These are phyloP conservation scores for Phoma sp. DNA, from an alignment of 2,329 filamentous ascomycete species.

Conservation along the genomic window DNA sequence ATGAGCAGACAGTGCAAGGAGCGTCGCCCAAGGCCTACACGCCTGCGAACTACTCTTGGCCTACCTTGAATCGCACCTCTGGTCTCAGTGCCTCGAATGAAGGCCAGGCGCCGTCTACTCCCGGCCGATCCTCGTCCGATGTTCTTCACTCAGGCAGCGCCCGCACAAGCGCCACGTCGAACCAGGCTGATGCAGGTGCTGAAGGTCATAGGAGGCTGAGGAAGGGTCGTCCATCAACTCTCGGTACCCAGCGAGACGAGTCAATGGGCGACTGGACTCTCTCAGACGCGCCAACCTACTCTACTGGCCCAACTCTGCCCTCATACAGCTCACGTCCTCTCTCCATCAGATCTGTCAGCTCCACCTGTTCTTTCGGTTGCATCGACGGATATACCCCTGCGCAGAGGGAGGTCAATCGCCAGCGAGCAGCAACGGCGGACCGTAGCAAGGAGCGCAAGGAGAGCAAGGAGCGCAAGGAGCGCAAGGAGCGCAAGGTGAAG, in stretches of 20 bases:
- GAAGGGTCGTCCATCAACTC: constrained; percentile 19
- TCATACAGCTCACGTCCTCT: constrained; percentile 38
- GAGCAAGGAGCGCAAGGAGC: constrained; percentile 37
- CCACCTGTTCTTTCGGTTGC: constrained; percentile 42
- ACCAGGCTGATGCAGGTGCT: constrained; percentile 16
- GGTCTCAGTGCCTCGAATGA: constrained; percentile 10
- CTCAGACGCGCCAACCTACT: constrained; percentile 44
- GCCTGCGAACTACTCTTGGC: constrained; percentile 18
- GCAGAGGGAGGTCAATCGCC: constrained; percentile 25
- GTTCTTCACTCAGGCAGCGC: constrained; percentile 14
- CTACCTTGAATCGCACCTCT: constrained; percentile 8
- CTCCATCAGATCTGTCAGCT: constrained; percentile 37
- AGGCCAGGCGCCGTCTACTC: constrained; percentile 2
- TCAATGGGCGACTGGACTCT: constrained; percentile 42
- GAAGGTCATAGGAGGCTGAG: not conserved
- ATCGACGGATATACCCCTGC: constrained; percentile 41
- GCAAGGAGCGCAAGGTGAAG: constrained; percentile 33
- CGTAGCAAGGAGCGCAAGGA: constrained; percentile 14
- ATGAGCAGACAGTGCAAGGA: constrained; percentile 18
- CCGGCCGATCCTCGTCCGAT: constrained; percentile 6
- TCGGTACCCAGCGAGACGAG: constrained; percentile 28
- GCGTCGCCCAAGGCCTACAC: constrained; percentile 12
- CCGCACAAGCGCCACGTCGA: constrained; percentile 17
- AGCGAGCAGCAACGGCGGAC: constrained; percentile 37
- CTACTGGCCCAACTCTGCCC: constrained; percentile 39